Percentiles rank a stretch among this genome's conserved stretches.
Evolutionary conservation across 2,329 filamentous ascomycete species (phyloP).

Genomic region (Xylariaceae sp.): DNA sequence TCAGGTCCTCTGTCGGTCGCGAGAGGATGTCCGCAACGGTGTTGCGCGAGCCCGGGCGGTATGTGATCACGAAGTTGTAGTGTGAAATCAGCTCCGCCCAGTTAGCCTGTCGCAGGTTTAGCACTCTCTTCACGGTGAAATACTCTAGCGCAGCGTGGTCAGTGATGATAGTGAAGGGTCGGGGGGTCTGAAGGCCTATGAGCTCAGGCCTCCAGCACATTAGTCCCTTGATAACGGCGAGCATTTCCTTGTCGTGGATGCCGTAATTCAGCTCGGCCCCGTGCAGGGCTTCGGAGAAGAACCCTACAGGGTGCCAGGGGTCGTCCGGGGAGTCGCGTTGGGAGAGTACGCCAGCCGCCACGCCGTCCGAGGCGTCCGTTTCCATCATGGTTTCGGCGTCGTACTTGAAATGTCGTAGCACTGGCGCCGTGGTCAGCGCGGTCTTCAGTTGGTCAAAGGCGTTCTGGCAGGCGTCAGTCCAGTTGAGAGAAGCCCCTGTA

Average conservation of each 20-base stretch:
- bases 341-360: neutral
- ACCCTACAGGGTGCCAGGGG: neutral
- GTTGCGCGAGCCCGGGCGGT: neutral
- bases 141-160: neutral
- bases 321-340: neutral
- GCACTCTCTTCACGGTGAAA: neutral
- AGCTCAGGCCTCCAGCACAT: neutral
- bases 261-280: neutral
- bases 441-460: neutral
- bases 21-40: neutral
- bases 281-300: neutral
- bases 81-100: neutral
- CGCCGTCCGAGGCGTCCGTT: neutral
- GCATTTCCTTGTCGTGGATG: slow-evolving; percentile 6
- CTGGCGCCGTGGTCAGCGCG: neutral
- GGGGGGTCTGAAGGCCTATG: neutral
- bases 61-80: neutral
- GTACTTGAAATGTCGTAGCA: neutral
- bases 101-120: slow-evolving; percentile 1
- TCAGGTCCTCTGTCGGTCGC: neutral
- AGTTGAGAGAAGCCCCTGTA: neutral
- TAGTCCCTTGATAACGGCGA: neutral
- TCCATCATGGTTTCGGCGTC: neutral
- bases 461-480: neutral
- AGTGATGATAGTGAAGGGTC: neutral